phyloP scores from a whole-genome alignment of 2,329 filamentous ascomycete species.

The Epichloe festucae region DNA sequence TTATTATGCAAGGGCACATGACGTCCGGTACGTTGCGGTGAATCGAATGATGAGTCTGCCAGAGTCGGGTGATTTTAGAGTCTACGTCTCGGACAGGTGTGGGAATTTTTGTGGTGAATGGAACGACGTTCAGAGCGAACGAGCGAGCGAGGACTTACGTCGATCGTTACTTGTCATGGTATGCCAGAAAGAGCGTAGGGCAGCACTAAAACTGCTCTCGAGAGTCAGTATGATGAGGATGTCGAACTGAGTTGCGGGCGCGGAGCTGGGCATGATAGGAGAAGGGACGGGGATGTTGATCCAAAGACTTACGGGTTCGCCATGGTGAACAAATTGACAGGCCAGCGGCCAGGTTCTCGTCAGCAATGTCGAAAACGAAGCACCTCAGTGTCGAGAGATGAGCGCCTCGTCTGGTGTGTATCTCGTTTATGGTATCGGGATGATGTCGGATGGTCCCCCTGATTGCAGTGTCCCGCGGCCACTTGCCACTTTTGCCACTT shows the following conservation, averaged over 20 bases:
- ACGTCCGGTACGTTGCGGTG: slow-evolving; percentile 78
- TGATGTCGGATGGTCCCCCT: background rate
- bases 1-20: slow-evolving; percentile 80
- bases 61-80: background rate
- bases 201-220: slow-evolving; percentile 44
- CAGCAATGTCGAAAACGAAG: background rate
- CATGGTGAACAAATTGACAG: slow-evolving; percentile 7
- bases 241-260: background rate
- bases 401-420: background rate
- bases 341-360: background rate
- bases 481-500: too few relatives aligned
- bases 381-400: background rate
- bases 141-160: slow-evolving; percentile 32
- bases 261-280: too few relatives aligned
- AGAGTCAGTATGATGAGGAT: background rate
- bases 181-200: slow-evolving; percentile 92
- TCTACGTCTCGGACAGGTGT: background rate
- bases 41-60: slow-evolving; percentile 81
- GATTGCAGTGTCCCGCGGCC: background rate
- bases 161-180: slow-evolving; percentile 63
- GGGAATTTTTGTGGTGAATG: background rate
- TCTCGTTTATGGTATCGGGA: background rate
- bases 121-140: background rate
- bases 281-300: background rate
- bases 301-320: slow-evolving; percentile 10